These are phyloP conservation scores for Corinectria fuckeliana DNA, from an alignment of 2,329 filamentous ascomycete genomes.

Conservation along the genomic window DNA sequence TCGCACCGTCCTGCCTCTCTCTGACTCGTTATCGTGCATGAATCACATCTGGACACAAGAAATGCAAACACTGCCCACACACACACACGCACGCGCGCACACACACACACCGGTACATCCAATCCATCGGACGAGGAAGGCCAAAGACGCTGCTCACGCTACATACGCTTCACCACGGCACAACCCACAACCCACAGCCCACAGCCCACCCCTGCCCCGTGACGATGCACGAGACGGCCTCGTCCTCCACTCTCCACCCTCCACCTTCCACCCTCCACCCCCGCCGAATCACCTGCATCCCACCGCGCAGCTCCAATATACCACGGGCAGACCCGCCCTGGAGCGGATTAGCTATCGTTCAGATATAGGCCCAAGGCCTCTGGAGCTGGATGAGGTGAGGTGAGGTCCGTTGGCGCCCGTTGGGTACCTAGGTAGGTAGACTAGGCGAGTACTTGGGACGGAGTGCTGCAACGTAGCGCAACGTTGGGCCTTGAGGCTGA, in stretches of 20 bases:
- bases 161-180: slow-evolving; percentile 33
- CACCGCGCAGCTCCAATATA: slow-evolving; percentile 20
- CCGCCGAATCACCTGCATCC: slow-evolving; percentile 34
- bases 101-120: not conserved
- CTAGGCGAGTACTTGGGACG: too few species aligned
- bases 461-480: not conserved
- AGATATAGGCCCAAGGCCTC: slow-evolving; percentile 3
- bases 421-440: too few species aligned
- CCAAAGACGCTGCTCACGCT: not conserved
- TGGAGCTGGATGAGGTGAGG: too few species aligned
- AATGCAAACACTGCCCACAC: slow-evolving; percentile 19
- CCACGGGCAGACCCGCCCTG: slow-evolving; percentile 24
- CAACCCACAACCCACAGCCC: slow-evolving; percentile 5
- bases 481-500: not conserved
- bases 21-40: slow-evolving; percentile 38
- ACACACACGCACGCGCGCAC: not conserved
- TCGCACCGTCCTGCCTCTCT: slow-evolving; percentile 4
- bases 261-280: too few species aligned
- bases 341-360: too few species aligned
- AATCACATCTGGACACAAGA: slow-evolving; percentile 32
- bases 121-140: not conserved
- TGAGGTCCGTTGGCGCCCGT: too few species aligned
- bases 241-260: slow-evolving; percentile 11
- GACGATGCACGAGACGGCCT: slow-evolving; percentile 34
- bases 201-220: slow-evolving; percentile 14